Evolutionary conservation across 495 filamentous ascomycete species (phyloP), one percentile per base, ranked within the genome.

Genomic region (Pyronema omphalodes): DNA sequence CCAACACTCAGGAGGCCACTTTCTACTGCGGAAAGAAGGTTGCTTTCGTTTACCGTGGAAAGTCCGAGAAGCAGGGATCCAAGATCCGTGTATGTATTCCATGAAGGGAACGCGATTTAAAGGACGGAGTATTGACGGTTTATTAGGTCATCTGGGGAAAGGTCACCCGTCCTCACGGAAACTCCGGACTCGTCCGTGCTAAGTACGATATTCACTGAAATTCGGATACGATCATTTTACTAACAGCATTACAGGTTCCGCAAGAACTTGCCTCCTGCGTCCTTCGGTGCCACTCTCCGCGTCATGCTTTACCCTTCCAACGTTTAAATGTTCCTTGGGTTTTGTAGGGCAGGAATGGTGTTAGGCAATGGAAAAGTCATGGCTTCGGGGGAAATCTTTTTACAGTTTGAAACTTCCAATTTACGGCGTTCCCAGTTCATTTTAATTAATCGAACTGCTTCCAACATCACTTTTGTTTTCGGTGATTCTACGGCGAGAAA

Each of bases 291-390:
- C 64, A 85, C 86, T 63, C 83, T 96, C 72, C 80, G 93, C 70
- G 80, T 98, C 71, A 96, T 98, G 91, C 80, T 98, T 70, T 98
- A 96, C 78, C 91, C 91, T 73, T 95, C 84, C 58, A 74, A 73
- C 60, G 72, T 79, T 67, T 79, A 73, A 69, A 53, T 53, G 44
- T 18, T 37, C 36, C 19, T 43, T 18, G 17, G 17, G 29, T 12
- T n/a, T 34, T n/a, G 47, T n/a, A n/a, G 11, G 47, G 47, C 11
- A 41, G 39, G 39, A 41, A 41, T 12, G 39, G 39, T 12, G 39
- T 50, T 11, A 34, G 47, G 47, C 18, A 50, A 50, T 35, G 47
- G 44, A 19, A 47, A 47, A 47, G 39, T 41, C 14, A 47, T 47
- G 44, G 44, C 23, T 47, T 47, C 44, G 12, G 44, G 44, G 12